phyloP scores from a whole-genome alignment of 768 basidiomycete species.

The Lactifluus hygrophoroides region DNA sequence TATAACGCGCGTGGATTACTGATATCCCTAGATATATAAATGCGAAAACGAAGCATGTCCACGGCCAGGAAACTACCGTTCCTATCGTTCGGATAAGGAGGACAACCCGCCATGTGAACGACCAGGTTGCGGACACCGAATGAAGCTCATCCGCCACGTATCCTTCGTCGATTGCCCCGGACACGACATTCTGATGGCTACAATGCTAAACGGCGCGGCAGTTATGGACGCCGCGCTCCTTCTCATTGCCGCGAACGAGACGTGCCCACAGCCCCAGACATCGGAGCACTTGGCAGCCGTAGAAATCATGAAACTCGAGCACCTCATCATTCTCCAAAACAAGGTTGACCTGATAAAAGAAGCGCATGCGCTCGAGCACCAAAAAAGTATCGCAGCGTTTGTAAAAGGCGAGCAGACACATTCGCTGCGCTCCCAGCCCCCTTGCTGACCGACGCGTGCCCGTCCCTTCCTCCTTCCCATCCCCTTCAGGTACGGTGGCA shows the following conservation, averaged over 20 bases:
- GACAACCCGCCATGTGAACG: slow-evolving; percentile 89
- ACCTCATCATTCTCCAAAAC: slow-evolving; percentile 97
- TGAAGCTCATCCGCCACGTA: slow-evolving; percentile 92
- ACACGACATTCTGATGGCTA: slow-evolving; percentile 99
- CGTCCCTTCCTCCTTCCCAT: too few species aligned
- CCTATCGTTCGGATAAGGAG: slow-evolving; percentile 91
- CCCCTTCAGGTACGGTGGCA: slow-evolving; percentile 82
- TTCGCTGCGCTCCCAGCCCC: neutral
- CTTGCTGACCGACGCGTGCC: too few species aligned
- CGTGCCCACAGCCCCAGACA: slow-evolving; percentile 97
- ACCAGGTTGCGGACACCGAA: slow-evolving; percentile 80
- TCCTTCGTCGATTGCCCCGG: slow-evolving; percentile 98
- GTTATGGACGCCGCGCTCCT: slow-evolving; percentile 99
- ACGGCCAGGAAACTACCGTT: slow-evolving; percentile 88
- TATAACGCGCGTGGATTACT: neutral
- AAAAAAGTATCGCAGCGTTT: slow-evolving; percentile 91
- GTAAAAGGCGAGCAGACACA: slow-evolving; percentile 63
- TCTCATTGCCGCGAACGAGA: slow-evolving; percentile 95
- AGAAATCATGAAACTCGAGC: slow-evolving; percentile 97
- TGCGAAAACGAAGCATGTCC: slow-evolving; percentile 92
- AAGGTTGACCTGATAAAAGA: slow-evolving; percentile 99
- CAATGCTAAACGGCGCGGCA: slow-evolving; percentile 99
- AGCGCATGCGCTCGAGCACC: slow-evolving; percentile 86
- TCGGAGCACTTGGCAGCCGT: slow-evolving; percentile 98
- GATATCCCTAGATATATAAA: slow-evolving; percentile 76